phyloP scores from a whole-genome alignment of 345 rosid species.

The Gossypium bickii region DNA sequence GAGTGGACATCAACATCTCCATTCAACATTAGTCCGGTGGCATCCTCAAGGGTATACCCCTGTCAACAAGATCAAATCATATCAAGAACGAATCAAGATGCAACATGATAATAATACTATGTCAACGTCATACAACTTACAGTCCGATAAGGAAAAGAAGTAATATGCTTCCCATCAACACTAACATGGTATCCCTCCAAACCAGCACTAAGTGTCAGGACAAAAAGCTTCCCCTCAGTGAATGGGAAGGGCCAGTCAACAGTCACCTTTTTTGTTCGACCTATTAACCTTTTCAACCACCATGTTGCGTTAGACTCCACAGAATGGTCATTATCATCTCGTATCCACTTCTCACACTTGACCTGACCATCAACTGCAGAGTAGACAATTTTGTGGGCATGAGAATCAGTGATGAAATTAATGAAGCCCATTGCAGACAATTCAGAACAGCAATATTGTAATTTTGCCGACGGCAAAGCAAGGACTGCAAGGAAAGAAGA shows the following conservation, averaged over 20 bases:
- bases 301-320: conserved; percentile 74
- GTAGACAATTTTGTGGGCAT: conserved; percentile 9
- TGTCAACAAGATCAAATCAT: conserved; percentile 23
- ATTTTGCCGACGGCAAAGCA: not conserved
- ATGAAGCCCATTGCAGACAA: not conserved
- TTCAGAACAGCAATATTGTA: not conserved
- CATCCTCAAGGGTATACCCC: conserved; percentile 80
- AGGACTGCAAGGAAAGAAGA: not conserved
- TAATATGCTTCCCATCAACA: conserved; percentile 85
- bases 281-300: conserved; percentile 83
- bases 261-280: conserved; percentile 58
- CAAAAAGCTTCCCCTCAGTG: conserved; percentile 69
- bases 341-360: conserved; percentile 96
- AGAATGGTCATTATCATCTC: conserved; percentile 58
- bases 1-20: conserved; percentile 83
- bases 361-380: conserved; percentile 79
- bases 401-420: not conserved
- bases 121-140: conserved; percentile 44
- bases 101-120: not conserved
- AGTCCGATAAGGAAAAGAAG: conserved; percentile 88
- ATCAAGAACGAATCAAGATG: conserved; percentile 22
- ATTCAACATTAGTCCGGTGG: conserved; percentile 72
- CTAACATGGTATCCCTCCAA: conserved; percentile 88
- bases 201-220: conserved; percentile 82
- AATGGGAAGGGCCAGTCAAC: conserved; percentile 95